Conservation (phyloP, 495 filamentous ascomycete species). For the Annulohypoxylon bovei region DNA sequence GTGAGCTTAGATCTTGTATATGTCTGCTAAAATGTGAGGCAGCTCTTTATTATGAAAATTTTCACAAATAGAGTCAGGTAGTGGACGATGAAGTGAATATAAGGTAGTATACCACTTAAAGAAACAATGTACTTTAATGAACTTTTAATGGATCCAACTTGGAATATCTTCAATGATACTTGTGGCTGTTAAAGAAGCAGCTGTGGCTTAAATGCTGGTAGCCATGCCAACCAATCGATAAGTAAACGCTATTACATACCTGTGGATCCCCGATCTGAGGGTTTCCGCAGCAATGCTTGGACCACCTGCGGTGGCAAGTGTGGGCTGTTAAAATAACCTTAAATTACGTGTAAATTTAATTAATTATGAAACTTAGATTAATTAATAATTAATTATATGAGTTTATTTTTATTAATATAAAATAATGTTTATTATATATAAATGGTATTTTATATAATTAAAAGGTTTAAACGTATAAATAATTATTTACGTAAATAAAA, state of each 20-base stretch:
- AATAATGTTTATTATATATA: too few species aligned
- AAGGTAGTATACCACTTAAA: background rate
- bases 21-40: background rate
- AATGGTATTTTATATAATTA: too few species aligned
- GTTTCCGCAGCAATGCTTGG: too few species aligned
- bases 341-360: too few species aligned
- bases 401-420: too few species aligned
- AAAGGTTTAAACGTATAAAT: too few species aligned
- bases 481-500: too few species aligned
- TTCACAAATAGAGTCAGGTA: background rate
- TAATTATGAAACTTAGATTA: too few species aligned
- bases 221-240: constrained; percentile 38
- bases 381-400: too few species aligned
- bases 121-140: background rate
- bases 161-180: background rate
- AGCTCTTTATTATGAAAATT: background rate
- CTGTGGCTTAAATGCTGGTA: constrained; percentile 14
- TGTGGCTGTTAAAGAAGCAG: constrained; percentile 12
- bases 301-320: too few species aligned
- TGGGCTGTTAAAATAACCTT: too few species aligned
- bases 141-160: background rate
- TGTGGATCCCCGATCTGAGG: too few species aligned
- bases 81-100: background rate
- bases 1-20: background rate
- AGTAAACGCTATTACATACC: constrained; percentile 16